Evolutionary conservation across 2,329 filamentous ascomycete species (phyloP).

Genomic region (Colletotrichum zoysiae): DNA sequence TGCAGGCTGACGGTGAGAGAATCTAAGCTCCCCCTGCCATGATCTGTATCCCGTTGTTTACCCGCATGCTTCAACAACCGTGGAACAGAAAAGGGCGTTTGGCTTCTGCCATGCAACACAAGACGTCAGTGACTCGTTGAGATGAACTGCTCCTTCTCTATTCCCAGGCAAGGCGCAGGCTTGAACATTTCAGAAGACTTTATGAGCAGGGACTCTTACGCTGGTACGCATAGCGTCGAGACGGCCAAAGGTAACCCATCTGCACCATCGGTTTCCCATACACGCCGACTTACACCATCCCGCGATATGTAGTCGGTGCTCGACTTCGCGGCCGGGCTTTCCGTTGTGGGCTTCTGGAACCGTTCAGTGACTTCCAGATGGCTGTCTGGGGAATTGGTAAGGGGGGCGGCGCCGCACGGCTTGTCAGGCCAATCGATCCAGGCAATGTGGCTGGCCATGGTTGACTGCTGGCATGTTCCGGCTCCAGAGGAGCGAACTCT

Average conservation of each 20-base stretch:
- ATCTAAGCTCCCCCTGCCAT: neutral
- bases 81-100: neutral
- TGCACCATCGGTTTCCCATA: neutral
- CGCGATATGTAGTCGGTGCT: neutral
- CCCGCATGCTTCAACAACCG: neutral
- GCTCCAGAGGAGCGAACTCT: conserved; percentile 31
- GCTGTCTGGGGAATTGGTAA: conserved; percentile 21
- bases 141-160: neutral
- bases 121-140: neutral
- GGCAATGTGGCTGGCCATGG: conserved; percentile 25
- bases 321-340: conserved; percentile 25
- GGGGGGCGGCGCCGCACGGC: conserved; percentile 30
- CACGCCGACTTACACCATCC: neutral
- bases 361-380: conserved; percentile 15
- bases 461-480: conserved; percentile 36
- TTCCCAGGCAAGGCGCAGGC: neutral
- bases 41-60: conserved; percentile 1
- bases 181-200: neutral
- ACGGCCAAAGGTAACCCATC: neutral
- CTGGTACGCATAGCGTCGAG: neutral
- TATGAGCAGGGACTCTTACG: no score
- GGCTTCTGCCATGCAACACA: neutral
- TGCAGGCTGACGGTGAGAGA: conserved; percentile 3
- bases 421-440: conserved; percentile 24
- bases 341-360: conserved; percentile 8